These are phyloP conservation scores for Rubia balearica DNA, from an alignment of 305 asterid genomes.

Conservation along the genomic window DNA sequence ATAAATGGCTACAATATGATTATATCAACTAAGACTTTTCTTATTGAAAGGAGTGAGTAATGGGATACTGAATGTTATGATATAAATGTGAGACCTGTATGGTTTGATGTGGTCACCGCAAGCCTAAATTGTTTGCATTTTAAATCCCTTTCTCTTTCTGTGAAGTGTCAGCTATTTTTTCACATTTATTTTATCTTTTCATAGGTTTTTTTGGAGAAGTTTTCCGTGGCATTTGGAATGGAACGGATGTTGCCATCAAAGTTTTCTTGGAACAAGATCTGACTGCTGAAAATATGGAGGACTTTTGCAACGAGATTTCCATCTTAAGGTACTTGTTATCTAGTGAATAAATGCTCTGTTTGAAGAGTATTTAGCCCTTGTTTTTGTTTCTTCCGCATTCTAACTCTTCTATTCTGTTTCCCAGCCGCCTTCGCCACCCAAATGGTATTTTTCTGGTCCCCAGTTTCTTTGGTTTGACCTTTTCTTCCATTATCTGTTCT, in stretches of 20 bases:
- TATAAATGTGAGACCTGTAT: background rate
- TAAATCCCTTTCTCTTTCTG: background rate
- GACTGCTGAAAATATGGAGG: conserved; percentile 98
- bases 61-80: background rate
- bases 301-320: conserved; percentile 93
- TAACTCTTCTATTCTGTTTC: conserved; percentile 33
- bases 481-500: background rate
- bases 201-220: conserved; percentile 98
- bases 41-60: background rate
- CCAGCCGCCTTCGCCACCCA: conserved; percentile 99
- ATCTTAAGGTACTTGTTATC: conserved; percentile 62
- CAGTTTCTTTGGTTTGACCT: conserved; percentile 5
- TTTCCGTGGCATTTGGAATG: conserved; percentile 97
- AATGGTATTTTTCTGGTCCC: conserved; percentile 62
- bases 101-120: background rate
- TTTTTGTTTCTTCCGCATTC: conserved; percentile 22
- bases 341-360: background rate
- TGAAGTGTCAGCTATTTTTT: background rate
- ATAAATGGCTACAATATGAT: background rate
- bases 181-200: background rate
- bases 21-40: background rate
- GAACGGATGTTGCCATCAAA: conserved; percentile 95
- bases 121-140: background rate
- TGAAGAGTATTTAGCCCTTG: conserved; percentile 9
- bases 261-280: conserved; percentile 98